These are phyloP conservation scores for Sporormia fimetaria DNA, from an alignment of 495 filamentous ascomycete genomes.

Conservation along the genomic window DNA sequence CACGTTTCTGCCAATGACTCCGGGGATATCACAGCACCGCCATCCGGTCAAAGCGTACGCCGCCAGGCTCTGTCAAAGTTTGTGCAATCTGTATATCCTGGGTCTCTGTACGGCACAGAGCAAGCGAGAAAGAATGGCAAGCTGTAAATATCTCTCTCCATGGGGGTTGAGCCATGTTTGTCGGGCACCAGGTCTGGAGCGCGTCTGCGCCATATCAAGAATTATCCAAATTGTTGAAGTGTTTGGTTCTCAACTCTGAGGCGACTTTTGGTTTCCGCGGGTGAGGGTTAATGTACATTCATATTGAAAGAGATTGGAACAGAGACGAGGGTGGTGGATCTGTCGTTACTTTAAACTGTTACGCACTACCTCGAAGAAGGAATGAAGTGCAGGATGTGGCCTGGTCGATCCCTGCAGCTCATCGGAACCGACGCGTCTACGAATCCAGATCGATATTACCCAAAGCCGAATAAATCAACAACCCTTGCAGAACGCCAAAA, in stretches of 20 bases:
- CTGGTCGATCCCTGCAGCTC: constrained; percentile 13
- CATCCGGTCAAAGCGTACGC: too few relatives aligned
- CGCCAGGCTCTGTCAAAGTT: too few relatives aligned
- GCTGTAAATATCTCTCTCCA: too few relatives aligned
- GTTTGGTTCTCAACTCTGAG: constrained; percentile 9
- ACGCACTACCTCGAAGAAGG: constrained; percentile 1
- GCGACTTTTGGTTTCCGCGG: constrained; percentile 8
- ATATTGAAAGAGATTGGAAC: constrained; percentile 21
- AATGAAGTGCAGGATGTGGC: constrained; percentile 8
- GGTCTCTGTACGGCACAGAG: too few relatives aligned
- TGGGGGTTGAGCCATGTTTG: too few relatives aligned
- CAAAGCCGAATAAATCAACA: constrained; percentile 13
- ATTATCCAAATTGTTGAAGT: constrained; percentile 23
- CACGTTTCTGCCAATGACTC: too few relatives aligned
- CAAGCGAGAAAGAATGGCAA: too few relatives aligned
- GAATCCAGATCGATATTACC: constrained; percentile 12
- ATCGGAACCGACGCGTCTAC: constrained; percentile 7
- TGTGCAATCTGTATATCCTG: too few relatives aligned
- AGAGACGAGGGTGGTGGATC: constrained; percentile 8
- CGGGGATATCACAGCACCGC: too few relatives aligned
- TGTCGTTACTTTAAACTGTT: constrained; percentile 20
- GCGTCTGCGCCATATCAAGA: constrained; percentile 41
- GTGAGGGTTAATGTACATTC: constrained; percentile 22
- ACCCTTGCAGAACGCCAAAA: constrained; percentile 5
- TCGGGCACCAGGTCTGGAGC: too few relatives aligned